Conservation (phyloP, 179 eudicot genomes). For the Beta macrorhiza region DNA sequence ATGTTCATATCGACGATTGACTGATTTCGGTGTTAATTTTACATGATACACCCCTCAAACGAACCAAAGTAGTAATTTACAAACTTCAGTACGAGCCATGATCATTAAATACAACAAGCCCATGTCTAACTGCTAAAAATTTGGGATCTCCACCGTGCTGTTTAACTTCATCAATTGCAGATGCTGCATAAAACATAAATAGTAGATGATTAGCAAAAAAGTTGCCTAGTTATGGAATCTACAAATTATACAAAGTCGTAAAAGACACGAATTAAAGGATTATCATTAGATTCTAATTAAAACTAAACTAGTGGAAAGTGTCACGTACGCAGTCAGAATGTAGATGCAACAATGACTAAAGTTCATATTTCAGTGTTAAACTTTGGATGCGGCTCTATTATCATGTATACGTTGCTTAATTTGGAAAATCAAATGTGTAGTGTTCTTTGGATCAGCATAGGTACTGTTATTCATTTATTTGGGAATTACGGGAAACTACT, state of each 20-base stretch:
- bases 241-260: background rate
- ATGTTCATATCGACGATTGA: constrained; percentile 8
- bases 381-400: background rate
- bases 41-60: constrained; percentile 17
- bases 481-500: no score
- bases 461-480: no score
- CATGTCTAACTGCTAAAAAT: constrained; percentile 5
- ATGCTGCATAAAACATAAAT: constrained; percentile 21
- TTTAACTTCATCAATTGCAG: constrained; percentile 4
- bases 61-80: constrained; percentile 21
- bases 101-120: background rate
- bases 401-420: no score
- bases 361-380: background rate
- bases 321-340: constrained; percentile 12
- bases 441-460: no score
- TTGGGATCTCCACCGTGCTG: background rate
- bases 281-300: constrained; percentile 24
- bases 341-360: background rate
- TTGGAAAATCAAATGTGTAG: no score
- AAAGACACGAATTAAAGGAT: background rate
- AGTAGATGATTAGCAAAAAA: constrained; percentile 2
- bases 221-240: constrained; percentile 8
- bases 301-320: constrained; percentile 4
- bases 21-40: background rate
- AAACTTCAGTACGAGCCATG: constrained; percentile 10